Conservation (phyloP, 805 yeast species). For the Barnettozyma botsteinii region DNA sequence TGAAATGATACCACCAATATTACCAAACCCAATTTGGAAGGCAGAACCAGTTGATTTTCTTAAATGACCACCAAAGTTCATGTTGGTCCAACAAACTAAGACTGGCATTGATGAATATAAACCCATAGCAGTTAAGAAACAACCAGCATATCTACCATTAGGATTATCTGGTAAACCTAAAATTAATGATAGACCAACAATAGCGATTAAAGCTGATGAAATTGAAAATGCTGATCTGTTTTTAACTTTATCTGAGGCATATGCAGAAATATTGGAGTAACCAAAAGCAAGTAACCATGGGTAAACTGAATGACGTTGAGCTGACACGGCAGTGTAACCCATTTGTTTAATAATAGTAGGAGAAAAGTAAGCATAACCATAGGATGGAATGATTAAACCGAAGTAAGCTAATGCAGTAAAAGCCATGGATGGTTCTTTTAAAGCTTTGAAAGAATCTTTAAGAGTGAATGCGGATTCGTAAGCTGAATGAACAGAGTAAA, state of each 20-base stretch:
- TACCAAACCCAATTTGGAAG: slow-evolving; percentile 34
- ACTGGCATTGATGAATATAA: slow-evolving; percentile 33
- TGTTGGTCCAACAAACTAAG: slow-evolving; percentile 32
- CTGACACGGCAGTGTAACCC: slow-evolving; percentile 58
- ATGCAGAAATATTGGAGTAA: slow-evolving; percentile 54
- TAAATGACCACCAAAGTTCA: slow-evolving; percentile 34
- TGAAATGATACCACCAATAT: slow-evolving; percentile 36
- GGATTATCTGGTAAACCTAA: slow-evolving; percentile 31
- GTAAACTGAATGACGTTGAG: slow-evolving; percentile 77
- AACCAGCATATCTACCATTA: slow-evolving; percentile 37
- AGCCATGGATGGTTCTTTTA: slow-evolving; percentile 53
- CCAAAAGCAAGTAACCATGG: slow-evolving; percentile 82
- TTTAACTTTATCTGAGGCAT: slow-evolving; percentile 49
- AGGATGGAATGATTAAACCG: slow-evolving; percentile 35
- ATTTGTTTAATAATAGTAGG: slow-evolving; percentile 35
- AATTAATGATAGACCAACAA: slow-evolving; percentile 31
- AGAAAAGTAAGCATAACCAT: slow-evolving; percentile 41
- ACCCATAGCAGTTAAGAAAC: slow-evolving; percentile 35
- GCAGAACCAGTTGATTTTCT: slow-evolving; percentile 36
- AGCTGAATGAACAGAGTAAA: slow-evolving; percentile 33
- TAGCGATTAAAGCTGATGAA: slow-evolving; percentile 28
- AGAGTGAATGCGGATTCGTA: slow-evolving; percentile 29
- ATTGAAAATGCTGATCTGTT: slow-evolving; percentile 39
- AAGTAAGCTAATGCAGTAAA: slow-evolving; percentile 31
- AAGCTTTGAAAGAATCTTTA: slow-evolving; percentile 34